Conservation (phyloP, 164 flowering plant genomes). For the Sextonia rubra region DNA sequence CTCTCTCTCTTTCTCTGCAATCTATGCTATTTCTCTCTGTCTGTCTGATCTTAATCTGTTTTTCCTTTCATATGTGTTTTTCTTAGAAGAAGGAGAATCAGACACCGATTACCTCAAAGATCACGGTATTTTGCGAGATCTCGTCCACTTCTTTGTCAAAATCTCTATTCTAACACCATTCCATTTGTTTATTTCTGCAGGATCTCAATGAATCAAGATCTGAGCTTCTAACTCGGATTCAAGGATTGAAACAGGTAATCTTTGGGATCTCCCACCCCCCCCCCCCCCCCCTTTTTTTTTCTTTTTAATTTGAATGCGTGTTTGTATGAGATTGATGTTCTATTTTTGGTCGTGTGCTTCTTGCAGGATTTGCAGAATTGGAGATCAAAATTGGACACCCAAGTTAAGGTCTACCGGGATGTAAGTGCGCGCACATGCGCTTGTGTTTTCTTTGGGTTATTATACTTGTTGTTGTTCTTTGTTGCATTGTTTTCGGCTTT, state of each 20-base stretch:
- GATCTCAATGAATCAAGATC: constrained; percentile 73
- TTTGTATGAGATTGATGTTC: neutral
- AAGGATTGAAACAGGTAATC: constrained; percentile 71
- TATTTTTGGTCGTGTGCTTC: neutral
- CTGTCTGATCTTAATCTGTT: neutral
- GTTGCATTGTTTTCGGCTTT: too few relatives aligned
- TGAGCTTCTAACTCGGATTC: constrained; percentile 67
- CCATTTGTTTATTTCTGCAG: constrained; percentile 22
- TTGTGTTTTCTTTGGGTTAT: neutral
- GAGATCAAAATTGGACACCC: constrained; percentile 82
- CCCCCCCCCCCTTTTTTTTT: too few relatives aligned
- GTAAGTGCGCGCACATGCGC: too few relatives aligned
- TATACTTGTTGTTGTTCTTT: too few relatives aligned
- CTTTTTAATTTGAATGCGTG: neutral
- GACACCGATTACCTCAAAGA: constrained; percentile 46
- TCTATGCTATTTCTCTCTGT: neutral
- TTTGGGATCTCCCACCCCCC: neutral
- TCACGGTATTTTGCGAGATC: constrained; percentile 3
- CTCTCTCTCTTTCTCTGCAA: neutral
- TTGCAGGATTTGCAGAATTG: constrained; percentile 78
- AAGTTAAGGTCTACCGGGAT: constrained; percentile 70
- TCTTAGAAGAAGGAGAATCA: constrained; percentile 60
- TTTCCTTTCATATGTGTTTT: neutral
- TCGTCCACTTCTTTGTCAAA: constrained; percentile 10
- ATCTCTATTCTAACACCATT: too few relatives aligned